Conservation (phyloP, 495 filamentous ascomycete genomes). For the Trichoderma parareesei region DNA sequence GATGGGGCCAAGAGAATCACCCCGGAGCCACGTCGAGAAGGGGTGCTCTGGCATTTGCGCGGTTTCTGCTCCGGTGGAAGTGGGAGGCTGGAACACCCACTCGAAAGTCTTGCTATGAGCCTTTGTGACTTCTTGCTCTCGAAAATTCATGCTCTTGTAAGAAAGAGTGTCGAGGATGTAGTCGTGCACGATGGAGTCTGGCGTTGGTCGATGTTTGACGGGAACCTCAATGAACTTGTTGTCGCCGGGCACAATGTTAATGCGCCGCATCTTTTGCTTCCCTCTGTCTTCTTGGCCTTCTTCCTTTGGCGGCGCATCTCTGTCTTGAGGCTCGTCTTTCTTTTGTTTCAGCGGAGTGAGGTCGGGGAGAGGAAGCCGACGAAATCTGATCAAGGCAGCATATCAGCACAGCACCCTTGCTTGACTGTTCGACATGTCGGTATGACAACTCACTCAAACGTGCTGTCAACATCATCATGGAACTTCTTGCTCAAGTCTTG, state of each 20-base stretch:
- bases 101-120: constrained; percentile 21
- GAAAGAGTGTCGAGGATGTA: constrained; percentile 18
- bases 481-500: neutral
- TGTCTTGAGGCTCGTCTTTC: neutral
- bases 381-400: neutral
- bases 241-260: neutral
- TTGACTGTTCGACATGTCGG: no score
- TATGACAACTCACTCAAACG: neutral
- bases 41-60: constrained; percentile 6
- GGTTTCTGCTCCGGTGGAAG: constrained; percentile 7
- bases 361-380: neutral
- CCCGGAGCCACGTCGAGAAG: constrained; percentile 18
- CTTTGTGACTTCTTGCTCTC: constrained; percentile 19
- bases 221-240: neutral
- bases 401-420: neutral
- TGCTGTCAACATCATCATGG: neutral
- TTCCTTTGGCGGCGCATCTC: neutral
- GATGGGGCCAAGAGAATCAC: constrained; percentile 15
- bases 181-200: constrained; percentile 12
- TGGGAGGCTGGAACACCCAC: constrained; percentile 16
- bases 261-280: neutral
- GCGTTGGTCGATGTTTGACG: neutral
- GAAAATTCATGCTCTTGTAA: constrained; percentile 20
- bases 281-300: neutral
- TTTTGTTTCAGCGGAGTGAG: neutral